A percentile compares a stretch with the other conserved stretches of the same genome.
phyloP scores from a whole-genome alignment of 306 rosid genomes.

The Geum urbanum region DNA sequence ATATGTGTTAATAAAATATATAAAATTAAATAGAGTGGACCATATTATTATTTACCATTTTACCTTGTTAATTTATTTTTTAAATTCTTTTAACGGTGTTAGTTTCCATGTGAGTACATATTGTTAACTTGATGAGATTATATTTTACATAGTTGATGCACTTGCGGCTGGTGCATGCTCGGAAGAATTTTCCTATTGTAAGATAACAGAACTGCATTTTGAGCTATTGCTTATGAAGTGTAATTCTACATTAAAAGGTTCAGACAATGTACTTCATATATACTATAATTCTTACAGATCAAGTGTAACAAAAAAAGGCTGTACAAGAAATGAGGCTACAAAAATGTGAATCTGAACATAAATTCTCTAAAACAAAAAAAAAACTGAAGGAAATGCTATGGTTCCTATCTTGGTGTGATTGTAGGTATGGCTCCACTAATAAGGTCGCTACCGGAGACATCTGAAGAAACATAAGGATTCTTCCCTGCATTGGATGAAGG shows the following conservation, averaged over 20 bases:
- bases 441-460: conserved; percentile 78
- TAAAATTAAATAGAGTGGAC: too few relatives aligned
- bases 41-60: too few relatives aligned
- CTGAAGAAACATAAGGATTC: conserved; percentile 52
- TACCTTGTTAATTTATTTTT: too few relatives aligned
- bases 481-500: conserved; percentile 48
- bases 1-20: too few relatives aligned
- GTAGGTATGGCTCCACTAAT: conserved; percentile 72
- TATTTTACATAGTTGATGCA: too few relatives aligned
- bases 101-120: too few relatives aligned
- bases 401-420: conserved; percentile 69
- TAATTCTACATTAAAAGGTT: background rate
- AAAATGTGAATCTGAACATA: background rate
- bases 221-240: background rate
- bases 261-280: background rate
- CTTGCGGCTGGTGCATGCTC: too few relatives aligned
- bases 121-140: too few relatives aligned
- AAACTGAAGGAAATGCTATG: background rate
- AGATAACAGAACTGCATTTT: background rate
- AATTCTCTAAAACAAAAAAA: background rate
- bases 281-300: background rate
- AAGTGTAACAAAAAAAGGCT: background rate
- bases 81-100: too few relatives aligned
- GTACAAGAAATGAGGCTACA: background rate
- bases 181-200: too few relatives aligned